phyloP scores from a whole-genome alignment of 2,329 filamentous ascomycete species.

The Venturia oleaginea region DNA sequence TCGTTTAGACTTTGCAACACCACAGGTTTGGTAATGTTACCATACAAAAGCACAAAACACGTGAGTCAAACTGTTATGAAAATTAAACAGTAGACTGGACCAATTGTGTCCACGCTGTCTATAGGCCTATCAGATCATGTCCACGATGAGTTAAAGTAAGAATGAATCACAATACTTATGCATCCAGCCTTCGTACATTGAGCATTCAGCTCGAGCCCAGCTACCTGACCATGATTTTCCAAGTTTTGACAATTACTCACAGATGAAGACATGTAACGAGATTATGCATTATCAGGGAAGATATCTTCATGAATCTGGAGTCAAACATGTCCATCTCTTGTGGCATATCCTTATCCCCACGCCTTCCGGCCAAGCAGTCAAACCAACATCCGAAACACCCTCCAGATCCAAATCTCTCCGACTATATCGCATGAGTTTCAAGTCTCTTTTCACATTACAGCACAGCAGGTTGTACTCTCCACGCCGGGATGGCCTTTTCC shows the following conservation, averaged over 20 bases:
- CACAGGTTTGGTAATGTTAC: too few relatives aligned
- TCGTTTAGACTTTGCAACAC: too few relatives aligned
- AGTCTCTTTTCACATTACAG: slow-evolving; percentile 1
- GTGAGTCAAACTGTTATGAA: not conserved
- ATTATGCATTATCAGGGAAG: not conserved
- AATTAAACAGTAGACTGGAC: not conserved
- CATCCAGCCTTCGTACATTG: not conserved
- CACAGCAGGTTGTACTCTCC: slow-evolving; percentile 6
- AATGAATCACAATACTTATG: not conserved
- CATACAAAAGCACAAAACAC: not conserved
- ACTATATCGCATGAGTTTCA: not conserved
- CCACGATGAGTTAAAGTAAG: not conserved
- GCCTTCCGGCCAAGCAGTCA: not conserved
- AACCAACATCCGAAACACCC: not conserved
- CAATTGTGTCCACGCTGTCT: too few relatives aligned
- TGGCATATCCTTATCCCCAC: not conserved
- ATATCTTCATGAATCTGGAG: not conserved
- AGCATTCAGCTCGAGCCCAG: not conserved
- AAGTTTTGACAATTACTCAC: not conserved
- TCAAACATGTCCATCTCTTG: not conserved
- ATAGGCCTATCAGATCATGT: not conserved
- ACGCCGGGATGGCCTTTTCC: slow-evolving; percentile 4
- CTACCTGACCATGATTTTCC: not conserved
- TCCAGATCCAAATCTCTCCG: not conserved
- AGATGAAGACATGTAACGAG: not conserved